These are phyloP conservation scores for Lumnitzera littorea DNA, from an alignment of 345 rosid species.

Conservation along the genomic window DNA sequence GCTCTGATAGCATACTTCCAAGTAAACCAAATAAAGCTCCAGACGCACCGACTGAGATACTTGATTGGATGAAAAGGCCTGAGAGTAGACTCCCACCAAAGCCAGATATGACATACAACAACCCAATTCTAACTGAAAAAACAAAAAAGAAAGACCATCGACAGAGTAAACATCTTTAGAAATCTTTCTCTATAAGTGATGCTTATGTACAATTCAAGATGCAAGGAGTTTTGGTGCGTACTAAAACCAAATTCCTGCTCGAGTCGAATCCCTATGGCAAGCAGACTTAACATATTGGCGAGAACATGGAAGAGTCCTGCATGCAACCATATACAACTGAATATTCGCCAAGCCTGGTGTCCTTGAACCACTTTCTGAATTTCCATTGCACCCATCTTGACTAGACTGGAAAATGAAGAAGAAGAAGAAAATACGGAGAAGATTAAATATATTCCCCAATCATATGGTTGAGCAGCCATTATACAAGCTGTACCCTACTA, in stretches of 20 bases:
- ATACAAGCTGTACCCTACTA: too few relatives aligned
- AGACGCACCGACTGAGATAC: constrained; percentile 97
- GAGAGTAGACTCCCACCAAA: constrained; percentile 91
- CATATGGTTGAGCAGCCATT: constrained; percentile 6
- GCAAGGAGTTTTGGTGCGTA: constrained; percentile 9
- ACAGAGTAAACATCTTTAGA: too few relatives aligned
- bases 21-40: constrained; percentile 96
- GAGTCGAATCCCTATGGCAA: constrained; percentile 86
- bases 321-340: constrained; percentile 94
- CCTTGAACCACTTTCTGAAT: constrained; percentile 37
- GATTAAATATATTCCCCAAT: constrained; percentile 5
- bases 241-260: constrained; percentile 97
- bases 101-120: constrained; percentile 72
- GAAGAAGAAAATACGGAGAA: constrained; percentile 1
- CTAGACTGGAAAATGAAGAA: constrained; percentile 41
- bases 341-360: constrained; percentile 75
- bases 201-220: too few relatives aligned
- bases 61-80: constrained; percentile 60
- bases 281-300: constrained; percentile 87
- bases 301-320: constrained; percentile 89
- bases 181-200: too few relatives aligned
- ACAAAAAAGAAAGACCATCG: constrained; percentile 6
- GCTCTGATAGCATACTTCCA: constrained; percentile 96
- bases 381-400: constrained; percentile 75
- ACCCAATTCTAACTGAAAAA: constrained; percentile 74